These are phyloP conservation scores for Solanum sitiens DNA, from an alignment of 257 asterid species.

Conservation along the genomic window DNA sequence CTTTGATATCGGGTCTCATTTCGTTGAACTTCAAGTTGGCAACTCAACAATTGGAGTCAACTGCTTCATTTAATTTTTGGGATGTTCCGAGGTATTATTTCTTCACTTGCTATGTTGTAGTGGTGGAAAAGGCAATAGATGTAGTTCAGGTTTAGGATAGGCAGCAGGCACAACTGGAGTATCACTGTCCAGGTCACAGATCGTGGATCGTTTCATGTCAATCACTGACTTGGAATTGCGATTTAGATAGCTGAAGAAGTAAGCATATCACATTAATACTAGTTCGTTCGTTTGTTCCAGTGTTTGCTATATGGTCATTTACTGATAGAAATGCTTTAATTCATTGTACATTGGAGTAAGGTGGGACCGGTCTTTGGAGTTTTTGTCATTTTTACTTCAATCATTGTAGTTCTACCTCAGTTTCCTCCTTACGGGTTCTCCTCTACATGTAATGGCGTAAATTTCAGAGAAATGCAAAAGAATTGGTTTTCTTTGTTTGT, in stretches of 20 bases:
- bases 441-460: neutral
- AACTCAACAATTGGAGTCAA: neutral
- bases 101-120: neutral
- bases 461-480: neutral
- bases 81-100: neutral
- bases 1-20: neutral
- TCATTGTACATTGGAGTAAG: neutral
- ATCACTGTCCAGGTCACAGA: neutral
- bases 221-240: neutral
- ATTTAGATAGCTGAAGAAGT: neutral
- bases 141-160: slow-evolving; percentile 1
- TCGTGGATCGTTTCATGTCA: neutral
- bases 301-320: neutral
- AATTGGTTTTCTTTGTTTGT: neutral
- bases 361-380: neutral
- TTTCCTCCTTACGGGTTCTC: neutral
- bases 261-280: neutral
- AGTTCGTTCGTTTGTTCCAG: neutral
- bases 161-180: neutral
- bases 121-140: neutral
- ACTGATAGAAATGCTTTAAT: neutral
- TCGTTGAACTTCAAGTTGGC: neutral
- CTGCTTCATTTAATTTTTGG: neutral
- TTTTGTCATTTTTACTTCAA: neutral
- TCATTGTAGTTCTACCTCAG: neutral